Conservation (phyloP, 2,329 filamentous ascomycete genomes). For the Leptographium wingfieldii region DNA sequence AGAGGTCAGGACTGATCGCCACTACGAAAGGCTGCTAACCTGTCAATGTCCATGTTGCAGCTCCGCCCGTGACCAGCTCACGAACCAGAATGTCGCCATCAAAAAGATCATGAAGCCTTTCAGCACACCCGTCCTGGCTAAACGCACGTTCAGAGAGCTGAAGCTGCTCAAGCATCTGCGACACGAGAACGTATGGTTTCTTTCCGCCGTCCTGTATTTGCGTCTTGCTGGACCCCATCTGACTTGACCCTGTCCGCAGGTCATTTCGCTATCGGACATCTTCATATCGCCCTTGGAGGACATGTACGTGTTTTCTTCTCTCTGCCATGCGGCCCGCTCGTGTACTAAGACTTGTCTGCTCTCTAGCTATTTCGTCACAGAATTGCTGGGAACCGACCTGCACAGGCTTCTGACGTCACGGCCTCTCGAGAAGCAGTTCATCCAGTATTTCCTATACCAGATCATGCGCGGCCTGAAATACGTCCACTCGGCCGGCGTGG, state of each 20-base stretch:
- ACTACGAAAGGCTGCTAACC: not conserved
- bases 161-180: constrained; percentile 94
- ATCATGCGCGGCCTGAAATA: constrained; percentile 98
- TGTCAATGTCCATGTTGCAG: constrained; percentile 30
- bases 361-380: constrained; percentile 87
- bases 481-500: constrained; percentile 94
- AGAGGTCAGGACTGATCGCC: not conserved
- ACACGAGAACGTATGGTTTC: constrained; percentile 72
- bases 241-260: constrained; percentile 32
- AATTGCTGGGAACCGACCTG: constrained; percentile 90
- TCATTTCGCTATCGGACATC: constrained; percentile 97
- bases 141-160: constrained; percentile 93
- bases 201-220: too few relatives aligned
- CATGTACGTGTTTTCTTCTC: constrained; percentile 53
- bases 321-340: not conserved
- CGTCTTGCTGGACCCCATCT: not conserved
- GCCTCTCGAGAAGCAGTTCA: constrained; percentile 97
- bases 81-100: constrained; percentile 88
- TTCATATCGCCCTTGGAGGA: constrained; percentile 98
- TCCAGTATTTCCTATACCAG: constrained; percentile 99
- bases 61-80: constrained; percentile 96
- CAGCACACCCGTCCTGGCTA: constrained; percentile 95
- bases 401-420: constrained; percentile 90
- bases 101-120: constrained; percentile 99
- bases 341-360: not conserved